These are phyloP conservation scores for Oryza rufipogon DNA, from an alignment of 176 grass and related monocot species.

Conservation along the genomic window DNA sequence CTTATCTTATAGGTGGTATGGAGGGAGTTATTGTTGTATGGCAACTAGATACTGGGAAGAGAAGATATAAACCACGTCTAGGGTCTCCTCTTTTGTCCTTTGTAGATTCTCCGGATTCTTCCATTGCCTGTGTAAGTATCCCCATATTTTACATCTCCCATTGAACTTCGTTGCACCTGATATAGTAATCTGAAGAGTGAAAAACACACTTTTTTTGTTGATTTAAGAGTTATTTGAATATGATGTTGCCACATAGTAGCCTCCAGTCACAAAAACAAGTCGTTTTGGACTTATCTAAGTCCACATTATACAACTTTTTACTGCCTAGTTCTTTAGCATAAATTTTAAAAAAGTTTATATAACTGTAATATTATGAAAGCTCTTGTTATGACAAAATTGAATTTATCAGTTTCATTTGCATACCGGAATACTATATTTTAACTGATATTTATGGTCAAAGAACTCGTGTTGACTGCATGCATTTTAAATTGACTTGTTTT, in stretches of 20 bases:
- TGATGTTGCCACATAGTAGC: constrained; percentile 7
- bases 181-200: constrained; percentile 14
- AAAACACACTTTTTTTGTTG: neutral
- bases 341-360: neutral
- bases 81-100: constrained; percentile 91
- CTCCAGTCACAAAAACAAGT: neutral
- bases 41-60: constrained; percentile 93
- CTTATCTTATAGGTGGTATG: constrained; percentile 67
- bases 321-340: neutral
- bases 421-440: neutral
- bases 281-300: neutral
- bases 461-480: neutral
- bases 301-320: neutral
- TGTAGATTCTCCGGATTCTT: constrained; percentile 86
- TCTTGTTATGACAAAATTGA: neutral
- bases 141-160: constrained; percentile 1
- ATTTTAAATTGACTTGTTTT: neutral
- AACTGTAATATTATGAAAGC: neutral
- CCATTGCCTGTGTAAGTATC: constrained; percentile 84
- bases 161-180: neutral
- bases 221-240: constrained; percentile 29
- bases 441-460: neutral
- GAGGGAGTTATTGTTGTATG: constrained; percentile 99
- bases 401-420: neutral
- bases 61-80: constrained; percentile 83